Evolutionary conservation across 1,139 yeast species (phyloP).

Genomic region (Zhuliangozyma blackwelliae): DNA sequence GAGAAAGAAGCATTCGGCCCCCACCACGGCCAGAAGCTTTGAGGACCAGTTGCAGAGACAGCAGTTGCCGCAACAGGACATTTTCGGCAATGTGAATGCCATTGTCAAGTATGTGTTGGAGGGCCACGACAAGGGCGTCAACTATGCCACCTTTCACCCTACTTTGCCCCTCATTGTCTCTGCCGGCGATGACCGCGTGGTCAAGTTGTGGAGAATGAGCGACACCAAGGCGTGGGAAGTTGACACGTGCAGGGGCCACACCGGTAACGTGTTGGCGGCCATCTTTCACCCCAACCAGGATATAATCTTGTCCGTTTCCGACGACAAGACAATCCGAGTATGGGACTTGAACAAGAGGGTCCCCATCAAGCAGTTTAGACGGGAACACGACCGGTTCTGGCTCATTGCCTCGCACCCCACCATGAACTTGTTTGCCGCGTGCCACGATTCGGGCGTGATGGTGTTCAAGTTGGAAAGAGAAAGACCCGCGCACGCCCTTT

Average conservation of each 20-base stretch:
- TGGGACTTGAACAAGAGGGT: slow-evolving; percentile 96
- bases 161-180: slow-evolving; percentile 92
- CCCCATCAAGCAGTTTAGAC: slow-evolving; percentile 89
- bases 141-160: slow-evolving; percentile 98
- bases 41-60: slow-evolving; percentile 80
- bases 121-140: slow-evolving; percentile 98
- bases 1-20: slow-evolving; percentile 93
- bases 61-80: slow-evolving; percentile 79
- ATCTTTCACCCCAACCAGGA: slow-evolving; percentile 94
- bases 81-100: slow-evolving; percentile 91
- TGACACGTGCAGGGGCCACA: slow-evolving; percentile 96
- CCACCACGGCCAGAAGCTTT: slow-evolving; percentile 51
- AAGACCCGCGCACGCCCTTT: slow-evolving; percentile 82
- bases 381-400: slow-evolving; percentile 96
- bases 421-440: slow-evolving; percentile 90
- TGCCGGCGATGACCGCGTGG: slow-evolving; percentile 93
- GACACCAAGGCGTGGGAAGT: slow-evolving; percentile 99
- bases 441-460: slow-evolving; percentile 97
- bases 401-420: slow-evolving; percentile 82
- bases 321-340: slow-evolving; percentile 94
- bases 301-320: slow-evolving; percentile 87
- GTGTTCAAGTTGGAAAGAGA: slow-evolving; percentile 97
- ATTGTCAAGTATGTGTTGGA: slow-evolving; percentile 93
- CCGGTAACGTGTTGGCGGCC: slow-evolving; percentile 86
- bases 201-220: slow-evolving; percentile 96